These are phyloP conservation scores for Coniella lustricola DNA, from an alignment of 2,329 filamentous ascomycete species.

Conservation along the genomic window DNA sequence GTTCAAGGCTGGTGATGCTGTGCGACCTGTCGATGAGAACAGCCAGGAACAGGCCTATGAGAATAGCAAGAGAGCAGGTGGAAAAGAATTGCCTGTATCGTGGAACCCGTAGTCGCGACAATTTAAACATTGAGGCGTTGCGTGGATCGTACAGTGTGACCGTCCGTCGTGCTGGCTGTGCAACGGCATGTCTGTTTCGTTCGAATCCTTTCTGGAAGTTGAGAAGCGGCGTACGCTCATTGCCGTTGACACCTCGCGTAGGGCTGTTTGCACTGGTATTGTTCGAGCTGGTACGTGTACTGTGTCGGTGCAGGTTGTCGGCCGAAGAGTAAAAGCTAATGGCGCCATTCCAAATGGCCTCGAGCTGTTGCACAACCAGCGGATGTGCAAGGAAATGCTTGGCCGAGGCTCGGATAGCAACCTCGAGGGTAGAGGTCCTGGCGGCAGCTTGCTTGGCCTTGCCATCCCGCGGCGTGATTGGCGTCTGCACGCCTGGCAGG, in stretches of 20 bases:
- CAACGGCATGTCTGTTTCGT: slow-evolving; percentile 22
- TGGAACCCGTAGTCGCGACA: slow-evolving; percentile 83
- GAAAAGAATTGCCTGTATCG: slow-evolving; percentile 88
- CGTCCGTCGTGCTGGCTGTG: slow-evolving; percentile 53
- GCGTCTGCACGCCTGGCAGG: slow-evolving; percentile 44
- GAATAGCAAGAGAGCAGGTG: slow-evolving; percentile 75
- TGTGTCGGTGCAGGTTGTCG: slow-evolving; percentile 70
- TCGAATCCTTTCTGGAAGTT: slow-evolving; percentile 28
- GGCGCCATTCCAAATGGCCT: slow-evolving; percentile 93
- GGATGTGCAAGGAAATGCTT: slow-evolving; percentile 91
- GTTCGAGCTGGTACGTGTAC: slow-evolving; percentile 20
- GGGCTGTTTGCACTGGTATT: slow-evolving; percentile 18
- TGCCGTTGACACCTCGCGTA: slow-evolving; percentile 22
- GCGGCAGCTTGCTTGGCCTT: slow-evolving; percentile 53
- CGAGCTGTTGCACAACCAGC: slow-evolving; percentile 86
- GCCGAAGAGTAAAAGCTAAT: slow-evolving; percentile 90
- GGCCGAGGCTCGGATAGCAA: slow-evolving; percentile 85
- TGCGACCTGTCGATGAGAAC: slow-evolving; percentile 70
- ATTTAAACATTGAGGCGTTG: slow-evolving; percentile 84
- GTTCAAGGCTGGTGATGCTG: slow-evolving; percentile 74
- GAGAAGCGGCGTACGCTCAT: slow-evolving; percentile 46
- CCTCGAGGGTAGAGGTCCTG: slow-evolving; percentile 82
- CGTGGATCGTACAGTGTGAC: slow-evolving; percentile 85
- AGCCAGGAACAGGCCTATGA: slow-evolving; percentile 78
- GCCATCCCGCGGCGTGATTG: slow-evolving; percentile 31